Conservation (phyloP, 352 stramenopile species). For the Phytophthora sp. region DNA sequence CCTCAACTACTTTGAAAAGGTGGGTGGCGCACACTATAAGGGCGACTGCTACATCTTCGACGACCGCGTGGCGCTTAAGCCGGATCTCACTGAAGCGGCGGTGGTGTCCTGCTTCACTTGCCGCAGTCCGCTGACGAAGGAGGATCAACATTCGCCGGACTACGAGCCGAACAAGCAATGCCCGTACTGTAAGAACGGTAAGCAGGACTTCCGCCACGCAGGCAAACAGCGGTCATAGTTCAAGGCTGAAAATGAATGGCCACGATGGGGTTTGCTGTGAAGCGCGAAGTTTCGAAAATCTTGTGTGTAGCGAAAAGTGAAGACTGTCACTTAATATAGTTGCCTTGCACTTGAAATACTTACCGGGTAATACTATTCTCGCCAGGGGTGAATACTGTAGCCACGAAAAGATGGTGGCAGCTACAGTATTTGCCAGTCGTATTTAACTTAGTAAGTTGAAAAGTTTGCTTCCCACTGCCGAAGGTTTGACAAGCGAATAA, state of each 20-base stretch:
- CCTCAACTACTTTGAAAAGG: conserved; percentile 82
- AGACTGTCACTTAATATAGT: too few species aligned
- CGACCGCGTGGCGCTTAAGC: conserved; percentile 72
- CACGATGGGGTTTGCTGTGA: too few species aligned
- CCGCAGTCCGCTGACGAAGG: conserved; percentile 57
- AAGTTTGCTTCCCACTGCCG: too few species aligned
- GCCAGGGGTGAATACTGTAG: too few species aligned
- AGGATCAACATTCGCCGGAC: conserved; percentile 51
- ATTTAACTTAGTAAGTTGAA: too few species aligned
- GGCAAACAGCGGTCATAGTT: background rate
- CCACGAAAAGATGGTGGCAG: too few species aligned
- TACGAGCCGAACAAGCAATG: conserved; percentile 56
- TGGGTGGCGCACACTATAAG: conserved; percentile 69
- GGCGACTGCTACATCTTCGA: conserved; percentile 87
- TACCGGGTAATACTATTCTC: too few species aligned
- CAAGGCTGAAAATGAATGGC: background rate
- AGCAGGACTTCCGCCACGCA: conserved; percentile 48
- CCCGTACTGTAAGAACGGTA: conserved; percentile 61
- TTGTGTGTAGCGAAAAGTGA: too few species aligned
- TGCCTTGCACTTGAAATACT: too few species aligned
- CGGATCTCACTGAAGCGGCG: conserved; percentile 53
- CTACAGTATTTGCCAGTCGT: too few species aligned
- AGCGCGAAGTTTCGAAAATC: too few species aligned
- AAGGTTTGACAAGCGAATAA: too few species aligned
- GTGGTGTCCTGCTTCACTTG: conserved; percentile 61